These are phyloP conservation scores for Aureoboletus auriporus DNA, from an alignment of 768 basidiomycete genomes.

Conservation along the genomic window DNA sequence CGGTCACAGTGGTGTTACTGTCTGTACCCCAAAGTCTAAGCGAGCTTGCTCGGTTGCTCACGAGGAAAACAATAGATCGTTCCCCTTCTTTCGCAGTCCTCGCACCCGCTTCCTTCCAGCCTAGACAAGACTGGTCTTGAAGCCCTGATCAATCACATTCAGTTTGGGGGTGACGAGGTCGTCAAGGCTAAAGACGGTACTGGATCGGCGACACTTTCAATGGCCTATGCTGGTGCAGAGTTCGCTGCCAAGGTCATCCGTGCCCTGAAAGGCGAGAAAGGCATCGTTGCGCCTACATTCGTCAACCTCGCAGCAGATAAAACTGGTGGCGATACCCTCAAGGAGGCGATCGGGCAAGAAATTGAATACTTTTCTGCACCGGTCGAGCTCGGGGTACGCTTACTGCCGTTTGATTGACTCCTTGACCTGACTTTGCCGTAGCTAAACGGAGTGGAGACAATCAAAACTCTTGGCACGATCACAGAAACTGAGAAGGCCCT, in stretches of 20 bases:
- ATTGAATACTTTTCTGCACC: constrained; percentile 87
- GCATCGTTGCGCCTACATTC: constrained; percentile 79
- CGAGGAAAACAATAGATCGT: constrained; percentile 56
- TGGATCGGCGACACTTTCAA: constrained; percentile 94
- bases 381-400: constrained; percentile 79
- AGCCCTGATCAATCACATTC: constrained; percentile 76
- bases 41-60: constrained; percentile 3
- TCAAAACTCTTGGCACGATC: constrained; percentile 74
- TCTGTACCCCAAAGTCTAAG: constrained; percentile 30
- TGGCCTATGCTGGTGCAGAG: constrained; percentile 93
- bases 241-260: constrained; percentile 81
- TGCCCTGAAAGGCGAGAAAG: constrained; percentile 85
- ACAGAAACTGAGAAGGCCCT: constrained; percentile 71
- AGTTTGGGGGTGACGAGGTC: constrained; percentile 96
- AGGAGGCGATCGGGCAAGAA: constrained; percentile 69
- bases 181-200: constrained; percentile 93
- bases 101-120: constrained; percentile 66
- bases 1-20: constrained; percentile 91
- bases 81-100: constrained; percentile 88
- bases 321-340: constrained; percentile 67
- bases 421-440: constrained; percentile 27
- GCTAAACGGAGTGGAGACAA: constrained; percentile 79
- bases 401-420: background rate
- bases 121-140: constrained; percentile 47
- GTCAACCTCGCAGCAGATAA: constrained; percentile 75